Evolutionary conservation across 257 asterid species (phyloP).

Genomic region (Solanum sejunctum): DNA sequence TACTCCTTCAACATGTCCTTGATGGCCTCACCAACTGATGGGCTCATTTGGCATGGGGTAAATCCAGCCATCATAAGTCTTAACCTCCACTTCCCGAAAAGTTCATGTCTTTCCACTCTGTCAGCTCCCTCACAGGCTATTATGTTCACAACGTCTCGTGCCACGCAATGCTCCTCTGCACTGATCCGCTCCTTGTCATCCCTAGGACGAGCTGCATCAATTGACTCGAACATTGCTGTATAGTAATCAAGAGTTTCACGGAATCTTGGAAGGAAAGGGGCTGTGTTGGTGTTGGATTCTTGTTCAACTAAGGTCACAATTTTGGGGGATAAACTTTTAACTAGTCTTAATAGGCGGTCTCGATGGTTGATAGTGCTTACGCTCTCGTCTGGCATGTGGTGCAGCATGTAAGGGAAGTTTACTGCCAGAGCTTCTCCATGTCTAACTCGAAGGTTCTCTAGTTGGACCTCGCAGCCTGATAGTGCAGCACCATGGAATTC

Average conservation of each 20-base stretch:
- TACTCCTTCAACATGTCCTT: slow-evolving; percentile 48
- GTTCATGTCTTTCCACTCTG: slow-evolving; percentile 82
- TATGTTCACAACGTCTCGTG: slow-evolving; percentile 72
- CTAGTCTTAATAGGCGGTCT: slow-evolving; percentile 63
- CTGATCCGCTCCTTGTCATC: slow-evolving; percentile 55
- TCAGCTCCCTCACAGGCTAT: slow-evolving; percentile 79
- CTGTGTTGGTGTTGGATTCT: slow-evolving; percentile 80
- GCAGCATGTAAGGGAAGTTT: slow-evolving; percentile 71
- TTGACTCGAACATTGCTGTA: slow-evolving; percentile 85
- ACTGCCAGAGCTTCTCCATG: slow-evolving; percentile 78
- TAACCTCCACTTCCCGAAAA: slow-evolving; percentile 64
- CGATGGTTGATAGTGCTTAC: slow-evolving; percentile 70
- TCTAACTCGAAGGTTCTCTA: slow-evolving; percentile 34
- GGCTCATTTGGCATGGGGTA: slow-evolving; percentile 37
- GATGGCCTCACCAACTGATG: slow-evolving; percentile 37
- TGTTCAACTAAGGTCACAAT: slow-evolving; percentile 72
- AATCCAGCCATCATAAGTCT: slow-evolving; percentile 78
- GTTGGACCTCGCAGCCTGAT: slow-evolving; percentile 56
- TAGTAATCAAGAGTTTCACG: slow-evolving; percentile 69
- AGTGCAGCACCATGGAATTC: slow-evolving; percentile 74
- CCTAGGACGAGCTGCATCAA: slow-evolving; percentile 60
- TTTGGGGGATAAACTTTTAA: slow-evolving; percentile 68
- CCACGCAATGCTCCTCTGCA: slow-evolving; percentile 81
- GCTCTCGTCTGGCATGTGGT: slow-evolving; percentile 96
- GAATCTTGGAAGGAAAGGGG: slow-evolving; percentile 56